Percentiles rank a stretch among this genome's conserved stretches.
Evolutionary conservation across 768 basidiomycete genomes (phyloP).

Genomic region (Auricularia cornea): DNA sequence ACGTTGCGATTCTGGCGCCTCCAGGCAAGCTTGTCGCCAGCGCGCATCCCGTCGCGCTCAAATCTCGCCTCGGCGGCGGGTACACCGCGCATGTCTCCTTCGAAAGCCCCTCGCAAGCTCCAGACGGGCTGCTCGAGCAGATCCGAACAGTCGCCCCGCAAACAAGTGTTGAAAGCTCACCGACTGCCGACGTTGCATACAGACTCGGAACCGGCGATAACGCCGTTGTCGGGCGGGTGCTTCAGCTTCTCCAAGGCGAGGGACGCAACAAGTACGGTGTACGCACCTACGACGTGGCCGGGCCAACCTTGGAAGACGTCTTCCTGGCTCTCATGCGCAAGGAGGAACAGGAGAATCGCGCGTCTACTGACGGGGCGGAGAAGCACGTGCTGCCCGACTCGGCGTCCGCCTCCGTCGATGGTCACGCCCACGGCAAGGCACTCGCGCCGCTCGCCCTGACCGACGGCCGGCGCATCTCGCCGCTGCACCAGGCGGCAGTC

Average conservation of each 20-base stretch:
- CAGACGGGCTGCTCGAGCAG: conserved; percentile 30
- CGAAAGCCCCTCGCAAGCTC: conserved; percentile 12
- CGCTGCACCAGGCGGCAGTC: conserved; percentile 57
- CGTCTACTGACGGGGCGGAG: conserved; percentile 19
- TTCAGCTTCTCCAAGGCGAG: conserved; percentile 41
- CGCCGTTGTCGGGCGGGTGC: conserved; percentile 42
- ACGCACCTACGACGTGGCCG: conserved; percentile 54
- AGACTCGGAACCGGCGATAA: conserved; percentile 57
- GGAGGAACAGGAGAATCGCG: conserved; percentile 2
- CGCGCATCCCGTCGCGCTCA: conserved; percentile 67
- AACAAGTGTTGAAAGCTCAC: conserved; percentile 21
- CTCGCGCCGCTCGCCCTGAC: conserved; percentile 32
- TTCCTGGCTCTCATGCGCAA: conserved; percentile 61
- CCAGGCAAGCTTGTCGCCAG: conserved; percentile 69
- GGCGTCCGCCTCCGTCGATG: neutral
- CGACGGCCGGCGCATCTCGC: conserved; percentile 44
- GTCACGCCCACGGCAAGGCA: conserved; percentile 11
- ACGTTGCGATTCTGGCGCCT: conserved; percentile 64
- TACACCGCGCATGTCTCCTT: conserved; percentile 57
- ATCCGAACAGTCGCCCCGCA: conserved; percentile 40
- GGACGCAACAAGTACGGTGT: conserved; percentile 33
- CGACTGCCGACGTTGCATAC: conserved; percentile 36
- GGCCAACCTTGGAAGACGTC: conserved; percentile 74
- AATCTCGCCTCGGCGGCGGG: conserved; percentile 61
- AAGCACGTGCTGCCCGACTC: conserved; percentile 12